phyloP scores from a whole-genome alignment of 1,284 basidiomycete species.

The Neonothopanus nambi region DNA sequence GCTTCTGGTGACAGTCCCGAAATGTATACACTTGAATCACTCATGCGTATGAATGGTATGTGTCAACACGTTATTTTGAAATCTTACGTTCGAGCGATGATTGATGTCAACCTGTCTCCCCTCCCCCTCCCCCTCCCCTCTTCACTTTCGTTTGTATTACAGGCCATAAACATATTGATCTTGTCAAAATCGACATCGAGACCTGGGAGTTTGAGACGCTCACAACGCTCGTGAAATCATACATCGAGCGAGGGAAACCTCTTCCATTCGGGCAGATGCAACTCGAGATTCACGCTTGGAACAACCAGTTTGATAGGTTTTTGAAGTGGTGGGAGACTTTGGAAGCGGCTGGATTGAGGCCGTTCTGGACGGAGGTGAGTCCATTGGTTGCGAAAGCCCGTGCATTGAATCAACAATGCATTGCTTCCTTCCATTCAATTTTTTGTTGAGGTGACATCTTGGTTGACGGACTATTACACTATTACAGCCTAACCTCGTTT shows the following conservation, averaged over 20 bases:
- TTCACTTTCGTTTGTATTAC: neutral
- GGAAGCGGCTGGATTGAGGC: constrained; percentile 54
- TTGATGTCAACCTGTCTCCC: too few relatives aligned
- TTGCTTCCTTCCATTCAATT: too few relatives aligned
- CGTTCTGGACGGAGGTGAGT: constrained; percentile 51
- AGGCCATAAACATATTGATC: constrained; percentile 44
- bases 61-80: neutral
- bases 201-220: constrained; percentile 43
- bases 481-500: constrained; percentile 60
- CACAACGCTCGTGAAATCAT: constrained; percentile 28
- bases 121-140: too few relatives aligned
- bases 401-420: too few relatives aligned
- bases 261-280: constrained; percentile 58
- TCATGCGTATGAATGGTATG: constrained; percentile 42
- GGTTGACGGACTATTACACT: neutral
- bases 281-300: constrained; percentile 58
- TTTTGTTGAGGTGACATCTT: too few relatives aligned
- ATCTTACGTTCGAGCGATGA: neutral
- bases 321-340: constrained; percentile 54
- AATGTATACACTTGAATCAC: constrained; percentile 56
- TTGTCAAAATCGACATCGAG: constrained; percentile 43
- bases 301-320: constrained; percentile 48
- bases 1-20: constrained; percentile 41
- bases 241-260: constrained; percentile 26
- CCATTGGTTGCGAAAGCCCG: too few relatives aligned